A percentile compares a stretch with the other conserved stretches of the same genome.
Conservation (phyloP, 1,284 basidiomycete genomes). For the Phylloboletellus chloephorus region DNA sequence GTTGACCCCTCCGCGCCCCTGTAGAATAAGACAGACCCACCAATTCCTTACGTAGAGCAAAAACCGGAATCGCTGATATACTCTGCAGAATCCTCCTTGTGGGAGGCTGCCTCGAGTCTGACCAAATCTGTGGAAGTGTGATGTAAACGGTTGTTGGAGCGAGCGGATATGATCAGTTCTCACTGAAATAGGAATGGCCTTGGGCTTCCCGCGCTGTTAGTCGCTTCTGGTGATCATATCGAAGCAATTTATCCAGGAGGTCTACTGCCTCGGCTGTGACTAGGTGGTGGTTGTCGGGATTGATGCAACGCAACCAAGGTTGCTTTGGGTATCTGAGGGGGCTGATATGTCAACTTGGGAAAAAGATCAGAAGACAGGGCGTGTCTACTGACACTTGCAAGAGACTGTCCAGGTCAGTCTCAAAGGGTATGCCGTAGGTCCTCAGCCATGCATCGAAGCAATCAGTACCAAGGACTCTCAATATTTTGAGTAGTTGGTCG, state of each 20-base stretch:
- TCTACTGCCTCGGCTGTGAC: slow-evolving; percentile 74
- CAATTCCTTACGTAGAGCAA: slow-evolving; percentile 43
- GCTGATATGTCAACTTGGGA: slow-evolving; percentile 7
- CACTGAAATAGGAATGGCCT: slow-evolving; percentile 75
- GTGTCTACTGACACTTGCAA: slow-evolving; percentile 47
- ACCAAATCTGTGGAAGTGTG: slow-evolving; percentile 41
- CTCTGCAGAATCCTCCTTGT: slow-evolving; percentile 47
- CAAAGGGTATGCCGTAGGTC: slow-evolving; percentile 73
- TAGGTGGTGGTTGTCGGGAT: slow-evolving; percentile 67
- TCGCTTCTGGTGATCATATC: slow-evolving; percentile 82
- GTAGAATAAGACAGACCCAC: not conserved
- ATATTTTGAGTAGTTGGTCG: slow-evolving; percentile 85
- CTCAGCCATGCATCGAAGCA: slow-evolving; percentile 70
- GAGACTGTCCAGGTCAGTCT: slow-evolving; percentile 62
- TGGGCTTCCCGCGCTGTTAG: slow-evolving; percentile 78
- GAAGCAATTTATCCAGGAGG: slow-evolving; percentile 78
- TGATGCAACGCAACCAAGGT: slow-evolving; percentile 71
- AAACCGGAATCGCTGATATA: slow-evolving; percentile 56
- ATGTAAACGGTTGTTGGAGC: slow-evolving; percentile 16
- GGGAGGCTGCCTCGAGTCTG: slow-evolving; percentile 47
- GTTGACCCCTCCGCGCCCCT: slow-evolving; percentile 1
- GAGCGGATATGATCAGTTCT: slow-evolving; percentile 26
- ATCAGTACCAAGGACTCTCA: slow-evolving; percentile 84
- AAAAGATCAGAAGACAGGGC: not conserved
- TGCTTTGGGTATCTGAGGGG: slow-evolving; percentile 60